Evolutionary conservation across 1,284 basidiomycete species (phyloP), one percentile per base, ranked within the genome.

Genomic region (Ustilago esculenta): DNA sequence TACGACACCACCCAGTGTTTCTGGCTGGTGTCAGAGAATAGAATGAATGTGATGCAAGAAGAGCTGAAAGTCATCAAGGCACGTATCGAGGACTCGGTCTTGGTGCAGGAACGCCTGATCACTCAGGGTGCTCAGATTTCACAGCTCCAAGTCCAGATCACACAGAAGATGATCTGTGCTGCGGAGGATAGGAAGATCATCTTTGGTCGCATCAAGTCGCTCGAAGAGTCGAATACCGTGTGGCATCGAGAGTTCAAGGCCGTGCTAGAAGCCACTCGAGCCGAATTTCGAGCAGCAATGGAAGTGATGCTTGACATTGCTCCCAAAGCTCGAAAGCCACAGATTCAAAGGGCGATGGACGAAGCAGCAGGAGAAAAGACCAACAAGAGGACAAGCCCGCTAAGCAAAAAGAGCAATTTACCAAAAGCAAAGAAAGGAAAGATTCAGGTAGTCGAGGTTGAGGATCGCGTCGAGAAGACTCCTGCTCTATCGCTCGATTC

Each of bases 11-110:
- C 55, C 3, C 50, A 66, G 1, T 46, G 63, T 34, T 54, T 66
- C 20, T 66, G 63, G 51, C 47, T 54, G 3, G 63, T 54, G 1
- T 54, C 50, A 8, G 63, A 66, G 15, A 39, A 46, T n/a, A 21
- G 55, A 11, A 48, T 59, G 37, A 14, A n/a, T 9, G 30, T 35
- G 20, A 37, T 66, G 20, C 37, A 66, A 35, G 23, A 45, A n/a
- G 56, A 66, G 21, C 45, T 66, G 5, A 33, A 21, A 6, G 24
- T 29, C 10, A 15, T 54, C 7, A 7, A 32, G 11, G 14, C 40
- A 21, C 32, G 15, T 11, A 1, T 58, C 45, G 42, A 47, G 14
- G 8, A 35, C 11, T 7, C 49, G 12, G 4, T 24, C 4, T 18
- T 14, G 20, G 46, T 37, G 33, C 61, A 58, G 29, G 42, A 54